These are phyloP conservation scores for Aureoboletus auriporus DNA, from an alignment of 768 basidiomycete genomes.

Conservation along the genomic window DNA sequence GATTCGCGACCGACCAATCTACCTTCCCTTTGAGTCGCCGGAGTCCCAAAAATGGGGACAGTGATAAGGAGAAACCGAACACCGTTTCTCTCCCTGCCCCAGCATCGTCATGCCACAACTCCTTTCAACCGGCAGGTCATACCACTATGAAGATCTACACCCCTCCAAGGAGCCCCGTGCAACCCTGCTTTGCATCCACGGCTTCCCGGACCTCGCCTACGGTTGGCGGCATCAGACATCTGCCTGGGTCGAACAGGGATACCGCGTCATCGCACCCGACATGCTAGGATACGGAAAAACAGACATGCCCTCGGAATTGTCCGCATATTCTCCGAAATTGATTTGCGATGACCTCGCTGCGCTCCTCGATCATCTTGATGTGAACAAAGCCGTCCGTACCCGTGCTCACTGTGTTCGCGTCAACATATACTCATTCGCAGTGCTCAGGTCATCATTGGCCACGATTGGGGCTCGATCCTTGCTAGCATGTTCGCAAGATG, in stretches of 20 bases:
- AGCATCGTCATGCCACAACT: too few relatives aligned
- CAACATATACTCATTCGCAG: not conserved
- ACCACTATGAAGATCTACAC: constrained; percentile 69
- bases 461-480: constrained; percentile 75
- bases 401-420: not conserved
- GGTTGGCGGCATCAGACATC: constrained; percentile 74
- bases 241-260: constrained; percentile 61
- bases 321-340: constrained; percentile 56
- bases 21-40: too few relatives aligned
- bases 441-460: constrained; percentile 60
- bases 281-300: constrained; percentile 61
- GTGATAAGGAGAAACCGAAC: too few relatives aligned
- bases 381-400: constrained; percentile 50
- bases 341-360: constrained; percentile 62
- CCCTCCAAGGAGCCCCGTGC: constrained; percentile 17
- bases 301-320: constrained; percentile 52
- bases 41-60: too few relatives aligned
- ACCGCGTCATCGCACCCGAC: constrained; percentile 53
- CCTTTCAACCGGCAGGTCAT: constrained; percentile 57
- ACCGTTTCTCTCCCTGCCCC: too few relatives aligned
- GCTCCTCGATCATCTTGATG: constrained; percentile 53
- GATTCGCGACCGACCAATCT: too few relatives aligned
- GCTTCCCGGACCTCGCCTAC: constrained; percentile 74
- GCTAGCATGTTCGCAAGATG: constrained; percentile 67
- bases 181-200: constrained; percentile 65